Evolutionary conservation across 768 basidiomycete species (phyloP), one percentile per base, ranked within the genome.

Genomic region (Tylopilus sp.): DNA sequence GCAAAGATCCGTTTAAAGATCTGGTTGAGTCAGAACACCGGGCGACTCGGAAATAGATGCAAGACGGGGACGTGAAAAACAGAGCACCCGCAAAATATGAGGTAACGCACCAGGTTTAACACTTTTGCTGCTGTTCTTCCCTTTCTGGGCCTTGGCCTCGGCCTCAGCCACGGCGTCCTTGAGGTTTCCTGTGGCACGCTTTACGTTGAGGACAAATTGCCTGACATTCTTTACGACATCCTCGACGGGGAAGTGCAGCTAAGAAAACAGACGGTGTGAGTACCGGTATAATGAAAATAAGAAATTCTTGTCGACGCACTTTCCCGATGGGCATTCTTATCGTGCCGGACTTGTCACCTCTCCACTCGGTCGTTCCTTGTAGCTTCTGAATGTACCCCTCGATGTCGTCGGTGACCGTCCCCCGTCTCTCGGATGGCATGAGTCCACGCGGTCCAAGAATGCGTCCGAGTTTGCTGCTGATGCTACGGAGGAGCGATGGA

Each of bases 401-500:
- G 36, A 98, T 76, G 53, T 98, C 91, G 45, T 93, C 89, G 2
- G 91, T 91, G 18, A 98, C 95, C 1, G 95, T 95, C 5, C 97
- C 97, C 51, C 94, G 80, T 67, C 94, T 85, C 55, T 88, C 91
- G 8, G 90, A 88, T 11, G 97, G 97, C 95, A 99, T 97, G 40
- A 98, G 73, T 50, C 95, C 95, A 47, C 91, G 82, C 38, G 93
- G 95, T 60, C 95, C 83, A 71, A 89, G 74, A 69, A n/a, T n/a
- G n/a, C n/a, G n/a, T n/a, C n/a, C n/a, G n/a, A n/a, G n/a, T n/a
- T n/a, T n/a, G n/a, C n/a, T n/a, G n/a, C n/a, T n/a, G n/a, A n/a
- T n/a, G n/a, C n/a, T n/a, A n/a, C n/a, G n/a, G n/a, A n/a, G n/a
- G 62, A 95, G 82, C 13, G 81, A 78, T 4, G 91, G 83, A 0